These are phyloP conservation scores for Dalbergia cochinchinensis DNA, from an alignment of 306 rosid species.

Conservation along the genomic window DNA sequence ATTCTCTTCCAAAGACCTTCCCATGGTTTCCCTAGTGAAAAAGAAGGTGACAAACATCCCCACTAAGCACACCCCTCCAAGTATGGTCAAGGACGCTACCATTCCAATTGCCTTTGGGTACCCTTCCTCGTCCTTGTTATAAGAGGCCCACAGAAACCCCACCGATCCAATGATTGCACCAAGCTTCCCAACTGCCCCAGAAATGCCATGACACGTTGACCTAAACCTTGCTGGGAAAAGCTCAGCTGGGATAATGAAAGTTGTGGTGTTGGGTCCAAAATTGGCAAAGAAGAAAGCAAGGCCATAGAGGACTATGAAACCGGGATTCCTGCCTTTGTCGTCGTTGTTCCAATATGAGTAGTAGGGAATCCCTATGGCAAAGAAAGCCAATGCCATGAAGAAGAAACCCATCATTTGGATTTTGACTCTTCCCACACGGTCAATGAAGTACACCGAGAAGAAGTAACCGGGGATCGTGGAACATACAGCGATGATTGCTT, in stretches of 20 bases:
- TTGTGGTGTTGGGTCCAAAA: conserved; percentile 95
- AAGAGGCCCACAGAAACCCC: conserved; percentile 71
- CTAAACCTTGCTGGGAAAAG: conserved; percentile 84
- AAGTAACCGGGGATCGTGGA: conserved; percentile 86
- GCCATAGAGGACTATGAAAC: conserved; percentile 67
- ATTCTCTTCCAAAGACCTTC: conserved; percentile 81
- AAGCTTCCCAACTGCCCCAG: conserved; percentile 75
- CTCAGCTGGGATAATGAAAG: conserved; percentile 79
- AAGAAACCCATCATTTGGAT: conserved; percentile 75
- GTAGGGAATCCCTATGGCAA: conserved; percentile 70
- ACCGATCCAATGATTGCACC: conserved; percentile 81
- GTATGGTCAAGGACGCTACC: conserved; percentile 52
- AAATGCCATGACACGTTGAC: conserved; percentile 83
- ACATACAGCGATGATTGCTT: conserved; percentile 65
- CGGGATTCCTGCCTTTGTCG: neutral
- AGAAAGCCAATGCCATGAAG: conserved; percentile 62
- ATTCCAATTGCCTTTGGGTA: conserved; percentile 57
- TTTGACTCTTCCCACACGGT: conserved; percentile 69
- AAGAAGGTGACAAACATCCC: conserved; percentile 69
- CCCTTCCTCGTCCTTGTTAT: conserved; percentile 4
- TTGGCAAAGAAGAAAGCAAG: conserved; percentile 84
- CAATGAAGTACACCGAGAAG: conserved; percentile 74
- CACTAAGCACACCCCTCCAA: conserved; percentile 68
- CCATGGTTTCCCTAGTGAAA: conserved; percentile 72
- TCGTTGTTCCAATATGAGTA: conserved; percentile 42